These are phyloP conservation scores for Globisporangium perplexum DNA, from an alignment of 352 stramenopile species.

Conservation along the genomic window DNA sequence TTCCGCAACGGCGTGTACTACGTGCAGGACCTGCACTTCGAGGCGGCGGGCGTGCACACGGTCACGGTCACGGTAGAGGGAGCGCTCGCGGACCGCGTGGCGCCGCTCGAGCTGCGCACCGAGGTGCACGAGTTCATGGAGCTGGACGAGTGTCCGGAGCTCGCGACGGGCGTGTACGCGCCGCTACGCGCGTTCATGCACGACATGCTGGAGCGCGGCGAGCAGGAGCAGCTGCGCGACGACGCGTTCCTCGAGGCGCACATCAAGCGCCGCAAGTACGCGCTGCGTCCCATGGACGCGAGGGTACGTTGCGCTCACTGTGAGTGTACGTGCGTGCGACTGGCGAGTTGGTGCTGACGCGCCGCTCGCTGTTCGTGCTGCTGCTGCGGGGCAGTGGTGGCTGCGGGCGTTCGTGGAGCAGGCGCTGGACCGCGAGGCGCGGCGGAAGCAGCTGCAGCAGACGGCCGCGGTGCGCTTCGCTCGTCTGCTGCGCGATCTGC, in stretches of 20 bases:
- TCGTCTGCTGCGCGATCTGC: not conserved
- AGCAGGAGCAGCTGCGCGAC: conserved; percentile 47
- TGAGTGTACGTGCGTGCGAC: not conserved
- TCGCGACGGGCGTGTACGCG: conserved; percentile 45
- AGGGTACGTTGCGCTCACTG: conserved; percentile 26
- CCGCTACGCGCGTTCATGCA: conserved; percentile 55
- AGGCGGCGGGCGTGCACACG: conserved; percentile 52
- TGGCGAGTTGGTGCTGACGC: not conserved
- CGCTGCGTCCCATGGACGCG: conserved; percentile 62
- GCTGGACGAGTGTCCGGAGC: conserved; percentile 53
- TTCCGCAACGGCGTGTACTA: conserved; percentile 82
- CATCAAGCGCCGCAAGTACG: conserved; percentile 50
- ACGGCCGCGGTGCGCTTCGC: conserved; percentile 22
- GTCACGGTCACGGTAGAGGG: conserved; percentile 59
- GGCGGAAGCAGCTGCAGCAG: conserved; percentile 42
- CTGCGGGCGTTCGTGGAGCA: conserved; percentile 66
- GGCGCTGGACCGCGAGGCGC: conserved; percentile 53
- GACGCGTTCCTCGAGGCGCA: conserved; percentile 52
- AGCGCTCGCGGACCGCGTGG: conserved; percentile 34
- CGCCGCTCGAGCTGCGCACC: conserved; percentile 53
- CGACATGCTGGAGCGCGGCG: conserved; percentile 26
- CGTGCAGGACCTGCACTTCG: conserved; percentile 65
- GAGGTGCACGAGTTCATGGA: conserved; percentile 83
- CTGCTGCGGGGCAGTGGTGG: conserved; percentile 48
- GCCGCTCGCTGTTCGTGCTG: not conserved